Evolutionary conservation across 2,329 filamentous ascomycete species (phyloP), one percentile per base, ranked within the genome.

Genomic region (Cladosporium sp.): DNA sequence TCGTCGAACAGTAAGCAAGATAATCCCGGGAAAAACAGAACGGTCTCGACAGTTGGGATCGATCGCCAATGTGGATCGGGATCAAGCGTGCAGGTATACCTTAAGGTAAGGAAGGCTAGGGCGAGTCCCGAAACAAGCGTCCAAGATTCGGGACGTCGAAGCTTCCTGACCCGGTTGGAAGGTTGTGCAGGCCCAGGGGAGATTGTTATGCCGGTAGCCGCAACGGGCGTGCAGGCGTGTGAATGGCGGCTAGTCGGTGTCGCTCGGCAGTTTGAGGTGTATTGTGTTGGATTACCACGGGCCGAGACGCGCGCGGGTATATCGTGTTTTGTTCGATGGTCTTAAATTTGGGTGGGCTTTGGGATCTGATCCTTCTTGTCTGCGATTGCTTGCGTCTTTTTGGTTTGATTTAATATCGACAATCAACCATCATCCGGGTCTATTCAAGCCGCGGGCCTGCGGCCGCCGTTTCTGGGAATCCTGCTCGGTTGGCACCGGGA

Each of bases 131-230:
- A 64, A 48, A 58, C 62, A 64, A 34, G 49, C 32, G 34, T 26
- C 25, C 60, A 54, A 43, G 48, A 63, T 32, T 23, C 49, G 34
- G 53, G 32, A 56, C 25, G 49, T 34, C 60, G 58, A 61, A 61
- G 43, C 43, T 51, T 61, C 36, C n/a, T 32, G 46, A 53, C 28
- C 58, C 58, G 28, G 46, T 13, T 32, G 21, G 25, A 28, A 63
- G 49, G 60, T 56, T 36, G 60, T 63, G 49, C 49, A 54, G 49
- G 60, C 36, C 49, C 60, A 46, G 49, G 49, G 60, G 48, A 56
- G 60, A 56, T 63, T 61, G 60, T 11, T 54, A 63, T 63, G 60
- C 60, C 60, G 60, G 60, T 28, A 63, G 60, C 60, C 60, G 60
- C 23, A 46, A 63, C 49, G 60, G 60, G 49, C 60, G 48, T 54